Conservation (phyloP, 2,329 filamentous ascomycete genomes). For the Sphaceloma murrayae region DNA sequence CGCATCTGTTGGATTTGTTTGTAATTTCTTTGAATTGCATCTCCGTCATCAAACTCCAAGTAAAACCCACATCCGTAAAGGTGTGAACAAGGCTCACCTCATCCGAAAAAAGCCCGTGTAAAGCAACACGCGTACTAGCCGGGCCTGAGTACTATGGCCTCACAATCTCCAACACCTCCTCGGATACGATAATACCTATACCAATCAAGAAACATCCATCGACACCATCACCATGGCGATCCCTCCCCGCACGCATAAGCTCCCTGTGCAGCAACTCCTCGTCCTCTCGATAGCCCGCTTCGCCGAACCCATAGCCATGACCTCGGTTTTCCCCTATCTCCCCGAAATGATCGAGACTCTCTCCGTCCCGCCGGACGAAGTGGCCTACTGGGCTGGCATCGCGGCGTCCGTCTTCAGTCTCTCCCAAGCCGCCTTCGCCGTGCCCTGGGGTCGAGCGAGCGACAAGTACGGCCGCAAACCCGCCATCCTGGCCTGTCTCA, state of each 20-base stretch:
- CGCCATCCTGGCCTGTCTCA: constrained; percentile 62
- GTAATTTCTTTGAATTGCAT: too few relatives aligned
- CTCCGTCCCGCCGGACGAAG: constrained; percentile 57
- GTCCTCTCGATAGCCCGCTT: constrained; percentile 91
- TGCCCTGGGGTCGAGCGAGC: constrained; percentile 76
- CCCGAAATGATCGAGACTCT: constrained; percentile 81
- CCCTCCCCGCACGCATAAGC: constrained; percentile 21
- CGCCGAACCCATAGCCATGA: constrained; percentile 83
- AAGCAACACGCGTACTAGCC: neutral
- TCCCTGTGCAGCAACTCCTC: constrained; percentile 66
- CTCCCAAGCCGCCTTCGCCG: constrained; percentile 74
- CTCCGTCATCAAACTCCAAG: too few relatives aligned
- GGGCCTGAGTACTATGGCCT: constrained; percentile 7
- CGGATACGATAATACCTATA: neutral
- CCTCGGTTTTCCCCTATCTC: constrained; percentile 88
- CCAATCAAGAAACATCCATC: neutral
- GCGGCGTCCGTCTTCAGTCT: constrained; percentile 76
- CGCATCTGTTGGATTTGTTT: neutral
- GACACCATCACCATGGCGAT: neutral
- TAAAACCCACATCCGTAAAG: too few relatives aligned
- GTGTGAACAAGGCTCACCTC: too few relatives aligned
- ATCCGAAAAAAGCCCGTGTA: too few relatives aligned
- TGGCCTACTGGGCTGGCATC: constrained; percentile 77
- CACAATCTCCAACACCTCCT: neutral
- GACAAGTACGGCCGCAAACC: constrained; percentile 76